Evolutionary conservation across 208 protist species (phyloP), one percentile per base, ranked within the genome.

Genomic region (Leishmania arabica): DNA sequence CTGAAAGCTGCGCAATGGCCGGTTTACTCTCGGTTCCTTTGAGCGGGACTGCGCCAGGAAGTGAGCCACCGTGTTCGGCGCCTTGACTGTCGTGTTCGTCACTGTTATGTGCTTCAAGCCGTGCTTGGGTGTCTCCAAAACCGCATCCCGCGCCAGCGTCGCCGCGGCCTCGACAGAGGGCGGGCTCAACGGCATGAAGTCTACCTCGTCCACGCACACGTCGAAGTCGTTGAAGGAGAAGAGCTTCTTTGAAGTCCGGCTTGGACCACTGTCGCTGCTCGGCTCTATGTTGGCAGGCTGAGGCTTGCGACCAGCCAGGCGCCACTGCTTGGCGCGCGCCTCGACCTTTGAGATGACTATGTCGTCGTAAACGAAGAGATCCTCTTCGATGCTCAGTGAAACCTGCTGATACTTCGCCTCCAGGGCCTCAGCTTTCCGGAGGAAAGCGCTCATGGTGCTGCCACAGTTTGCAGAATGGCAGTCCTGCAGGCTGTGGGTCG

Each of bases 141-240:
- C 49, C 42, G 53, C n/a, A 53, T 82, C 79, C 8, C 27, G 62
- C 37, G 80, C 54, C 68, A 82, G 31, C 3, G 75, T 68, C 9
- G 34, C 47, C 40, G 66, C 56, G 53, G 15, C 54, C 31, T 21
- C 51, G n/a, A 58, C 56, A 19, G 71, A 47, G 3, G n/a, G 34
- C 40, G 69, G 49, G 17, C 73, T 86, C 69, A 80, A 53, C 58
- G 84, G 79, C 47, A 82, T 76, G 34, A 91, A 37, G 53, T 98
- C 95, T 78, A 96, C 88, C 85, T 98, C 93, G 69, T 96, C 93
- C 42, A 98, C 92, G 73, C 83, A 92, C 9, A 97, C 87, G 62
- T 90, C 89, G 58, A 96, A 96, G 83, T 97, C 95, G 49, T 92
- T 95, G 82, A 97, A 98, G 78, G 77, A 77, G 84, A 97, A 97